These are phyloP conservation scores for Puccinia polysora DNA, from an alignment of 1,284 basidiomycete genomes.

Conservation along the genomic window DNA sequence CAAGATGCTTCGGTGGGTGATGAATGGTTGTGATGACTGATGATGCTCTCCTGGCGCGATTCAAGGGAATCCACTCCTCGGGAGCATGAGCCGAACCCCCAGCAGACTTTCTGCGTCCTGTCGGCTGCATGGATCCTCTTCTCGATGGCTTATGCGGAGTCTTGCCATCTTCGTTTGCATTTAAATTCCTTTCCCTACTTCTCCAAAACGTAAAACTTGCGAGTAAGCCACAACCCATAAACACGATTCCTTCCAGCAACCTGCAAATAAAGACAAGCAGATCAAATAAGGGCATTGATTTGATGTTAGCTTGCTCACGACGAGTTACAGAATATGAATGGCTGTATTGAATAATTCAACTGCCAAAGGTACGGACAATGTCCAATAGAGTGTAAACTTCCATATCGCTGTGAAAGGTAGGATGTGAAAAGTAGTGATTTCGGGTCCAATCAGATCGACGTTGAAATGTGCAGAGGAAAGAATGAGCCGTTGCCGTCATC, in stretches of 20 bases:
- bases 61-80: conserved; percentile 19
- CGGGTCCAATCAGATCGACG: no score
- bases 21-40: conserved; percentile 29
- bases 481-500: no score
- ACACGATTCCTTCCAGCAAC: conserved; percentile 18
- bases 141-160: not conserved
- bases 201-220: conserved; percentile 27
- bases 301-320: no score
- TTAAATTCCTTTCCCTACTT: not conserved
- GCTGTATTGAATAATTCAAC: not conserved
- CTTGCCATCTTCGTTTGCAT: not conserved
- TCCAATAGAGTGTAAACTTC: conserved; percentile 34
- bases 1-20: not conserved
- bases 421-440: no score
- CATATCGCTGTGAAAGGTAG: not conserved
- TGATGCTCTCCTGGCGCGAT: not conserved
- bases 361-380: not conserved
- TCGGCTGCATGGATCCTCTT: not conserved
- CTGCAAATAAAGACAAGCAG: no score
- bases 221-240: conserved; percentile 17
- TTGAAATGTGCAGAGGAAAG: not conserved
- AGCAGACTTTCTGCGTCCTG: not conserved
- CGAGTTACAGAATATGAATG: no score
- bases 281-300: no score
- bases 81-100: not conserved